phyloP scores from a whole-genome alignment of 2,329 filamentous ascomycete genomes.

The Botrytis tulipae region DNA sequence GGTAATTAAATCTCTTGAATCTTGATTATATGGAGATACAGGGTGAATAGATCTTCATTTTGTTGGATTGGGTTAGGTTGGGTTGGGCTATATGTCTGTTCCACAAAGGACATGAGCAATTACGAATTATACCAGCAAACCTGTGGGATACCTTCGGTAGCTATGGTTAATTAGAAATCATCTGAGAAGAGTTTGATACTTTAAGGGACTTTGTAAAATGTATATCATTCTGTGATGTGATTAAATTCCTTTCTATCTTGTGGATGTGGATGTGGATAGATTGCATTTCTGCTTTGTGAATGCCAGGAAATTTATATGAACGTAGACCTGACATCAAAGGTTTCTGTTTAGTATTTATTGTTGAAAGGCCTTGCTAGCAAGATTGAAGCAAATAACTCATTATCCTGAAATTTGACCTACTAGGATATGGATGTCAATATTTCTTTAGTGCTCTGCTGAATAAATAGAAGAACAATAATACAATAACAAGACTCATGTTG shows the following conservation, averaged over 20 bases:
- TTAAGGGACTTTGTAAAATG: fast-evolving
- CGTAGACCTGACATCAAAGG: neutral
- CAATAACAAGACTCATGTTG: fast-evolving
- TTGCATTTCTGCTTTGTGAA: neutral
- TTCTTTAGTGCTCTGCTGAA: neutral
- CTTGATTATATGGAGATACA: too few species aligned
- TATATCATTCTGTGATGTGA: neutral
- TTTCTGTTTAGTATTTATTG: neutral
- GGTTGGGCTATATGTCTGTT: neutral
- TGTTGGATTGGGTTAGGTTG: neutral
- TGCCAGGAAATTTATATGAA: neutral
- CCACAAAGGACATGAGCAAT: fast-evolving
- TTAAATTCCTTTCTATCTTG: neutral
- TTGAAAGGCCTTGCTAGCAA: too few species aligned
- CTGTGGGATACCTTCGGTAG: neutral
- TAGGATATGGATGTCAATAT: neutral
- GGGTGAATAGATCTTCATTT: too few species aligned
- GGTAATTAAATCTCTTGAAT: too few species aligned
- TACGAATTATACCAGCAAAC: neutral
- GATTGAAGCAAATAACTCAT: neutral
- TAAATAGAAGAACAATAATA: neutral
- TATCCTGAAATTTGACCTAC: neutral
- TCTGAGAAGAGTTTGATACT: neutral
- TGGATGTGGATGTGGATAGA: fast-evolving
- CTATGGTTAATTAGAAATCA: neutral